phyloP scores from a whole-genome alignment of 2,329 filamentous ascomycete genomes.

The Calonectria crousiana region DNA sequence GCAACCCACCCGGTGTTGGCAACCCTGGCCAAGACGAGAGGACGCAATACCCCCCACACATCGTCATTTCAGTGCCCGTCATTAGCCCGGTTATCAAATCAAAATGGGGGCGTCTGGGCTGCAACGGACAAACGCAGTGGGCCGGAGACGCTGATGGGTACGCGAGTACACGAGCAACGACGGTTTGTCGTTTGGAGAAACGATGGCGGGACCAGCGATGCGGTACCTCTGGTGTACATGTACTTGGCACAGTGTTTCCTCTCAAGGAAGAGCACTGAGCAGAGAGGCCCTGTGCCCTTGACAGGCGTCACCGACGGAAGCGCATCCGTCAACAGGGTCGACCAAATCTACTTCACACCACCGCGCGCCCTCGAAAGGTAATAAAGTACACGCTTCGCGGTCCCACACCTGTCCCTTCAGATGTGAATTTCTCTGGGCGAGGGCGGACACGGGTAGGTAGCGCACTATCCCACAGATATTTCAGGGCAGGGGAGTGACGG shows the following conservation, averaged over 20 bases:
- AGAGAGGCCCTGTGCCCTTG: neutral
- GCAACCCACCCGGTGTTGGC: conserved; percentile 42
- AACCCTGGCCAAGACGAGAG: conserved; percentile 38
- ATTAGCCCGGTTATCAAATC: conserved; percentile 45
- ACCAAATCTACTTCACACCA: conserved; percentile 9
- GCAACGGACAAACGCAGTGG: conserved; percentile 39
- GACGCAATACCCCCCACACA: conserved; percentile 41
- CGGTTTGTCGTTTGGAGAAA: neutral
- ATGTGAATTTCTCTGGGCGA: neutral
- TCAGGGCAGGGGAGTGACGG: neutral
- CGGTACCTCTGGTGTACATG: conserved; percentile 6
- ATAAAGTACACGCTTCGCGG: neutral
- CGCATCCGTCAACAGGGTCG: neutral
- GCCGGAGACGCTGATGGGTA: conserved; percentile 26
- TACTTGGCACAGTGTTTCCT: neutral
- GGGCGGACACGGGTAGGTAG: neutral
- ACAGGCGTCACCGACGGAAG: neutral
- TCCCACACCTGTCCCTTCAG: neutral
- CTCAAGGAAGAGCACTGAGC: neutral
- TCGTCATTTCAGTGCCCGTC: conserved; percentile 46
- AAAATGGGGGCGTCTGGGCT: conserved; percentile 42
- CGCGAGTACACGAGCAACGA: conserved; percentile 6
- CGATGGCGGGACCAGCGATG: neutral
- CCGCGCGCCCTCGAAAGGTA: neutral
- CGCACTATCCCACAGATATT: conserved; percentile 11